phyloP scores from a whole-genome alignment of 306 rosid genomes.

The Vigna radiata region DNA sequence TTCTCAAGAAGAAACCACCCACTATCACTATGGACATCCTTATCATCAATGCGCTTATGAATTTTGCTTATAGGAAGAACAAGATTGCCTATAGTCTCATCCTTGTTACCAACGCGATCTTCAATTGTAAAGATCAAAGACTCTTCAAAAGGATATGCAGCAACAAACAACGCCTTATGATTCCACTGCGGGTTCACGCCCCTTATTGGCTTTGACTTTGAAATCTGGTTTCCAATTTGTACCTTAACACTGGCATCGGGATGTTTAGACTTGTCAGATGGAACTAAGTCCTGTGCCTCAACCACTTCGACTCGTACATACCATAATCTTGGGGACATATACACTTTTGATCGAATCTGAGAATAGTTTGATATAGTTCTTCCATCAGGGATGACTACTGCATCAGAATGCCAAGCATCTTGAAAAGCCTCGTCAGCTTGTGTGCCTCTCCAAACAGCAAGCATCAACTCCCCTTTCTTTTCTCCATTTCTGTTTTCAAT shows the following conservation, averaged over 20 bases:
- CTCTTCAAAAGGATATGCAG: slow-evolving; percentile 94
- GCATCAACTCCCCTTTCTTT: slow-evolving; percentile 86
- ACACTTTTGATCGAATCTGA: slow-evolving; percentile 80
- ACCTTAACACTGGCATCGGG: slow-evolving; percentile 78
- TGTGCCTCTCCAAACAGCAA: slow-evolving; percentile 96
- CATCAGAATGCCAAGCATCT: slow-evolving; percentile 98
- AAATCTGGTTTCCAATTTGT: slow-evolving; percentile 71
- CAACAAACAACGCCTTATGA: slow-evolving; percentile 72
- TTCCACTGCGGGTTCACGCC: slow-evolving; percentile 68
- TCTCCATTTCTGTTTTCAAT: slow-evolving; percentile 69
- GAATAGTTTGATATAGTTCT: slow-evolving; percentile 47
- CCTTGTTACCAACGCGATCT: slow-evolving; percentile 76
- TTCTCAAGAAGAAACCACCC: slow-evolving; percentile 70
- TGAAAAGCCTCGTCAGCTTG: slow-evolving; percentile 98
- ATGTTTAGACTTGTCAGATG: slow-evolving; percentile 65
- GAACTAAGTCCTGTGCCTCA: slow-evolving; percentile 87
- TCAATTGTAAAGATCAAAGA: slow-evolving; percentile 69
- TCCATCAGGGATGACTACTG: slow-evolving; percentile 63
- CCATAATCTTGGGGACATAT: slow-evolving; percentile 84
- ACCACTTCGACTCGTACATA: slow-evolving; percentile 74
- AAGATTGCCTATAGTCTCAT: slow-evolving; percentile 75
- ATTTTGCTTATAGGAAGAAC: slow-evolving; percentile 56
- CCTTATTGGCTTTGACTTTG: slow-evolving; percentile 60
- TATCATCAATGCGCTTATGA: slow-evolving; percentile 78
- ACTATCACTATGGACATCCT: slow-evolving; percentile 40